Conservation (phyloP, 768 basidiomycete species). For the Leccinum boreale region DNA sequence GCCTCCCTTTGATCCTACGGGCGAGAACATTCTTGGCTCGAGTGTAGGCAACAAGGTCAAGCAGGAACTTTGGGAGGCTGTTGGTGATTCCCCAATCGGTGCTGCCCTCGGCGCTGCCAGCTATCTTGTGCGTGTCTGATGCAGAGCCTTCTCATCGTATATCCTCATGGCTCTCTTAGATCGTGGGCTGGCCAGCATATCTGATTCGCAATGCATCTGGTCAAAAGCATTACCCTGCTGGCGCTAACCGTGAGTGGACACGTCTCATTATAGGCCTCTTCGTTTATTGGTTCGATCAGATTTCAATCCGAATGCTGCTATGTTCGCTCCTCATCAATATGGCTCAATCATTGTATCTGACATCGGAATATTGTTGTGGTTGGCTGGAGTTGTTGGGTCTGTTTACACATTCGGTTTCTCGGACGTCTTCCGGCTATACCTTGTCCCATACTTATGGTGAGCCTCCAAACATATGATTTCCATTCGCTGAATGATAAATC, state of each 20-base stretch:
- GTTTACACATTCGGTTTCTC: constrained; percentile 62
- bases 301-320: constrained; percentile 71
- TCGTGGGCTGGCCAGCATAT: constrained; percentile 87
- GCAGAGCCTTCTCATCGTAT: neutral
- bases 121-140: constrained; percentile 52
- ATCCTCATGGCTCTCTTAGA: constrained; percentile 34
- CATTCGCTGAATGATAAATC: neutral
- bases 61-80: constrained; percentile 76
- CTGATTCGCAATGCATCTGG: constrained; percentile 81
- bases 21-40: constrained; percentile 63
- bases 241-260: constrained; percentile 68
- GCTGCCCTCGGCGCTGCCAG: constrained; percentile 49
- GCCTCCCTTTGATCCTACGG: constrained; percentile 65
- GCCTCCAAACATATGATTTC: neutral
- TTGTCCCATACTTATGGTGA: constrained; percentile 85
- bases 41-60: constrained; percentile 64
- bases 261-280: neutral
- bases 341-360: constrained; percentile 78
- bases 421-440: constrained; percentile 74
- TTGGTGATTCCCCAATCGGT: constrained; percentile 88
- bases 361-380: constrained; percentile 74
- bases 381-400: constrained; percentile 53
- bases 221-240: constrained; percentile 72
- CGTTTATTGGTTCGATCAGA: constrained; percentile 37
- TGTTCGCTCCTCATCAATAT: constrained; percentile 84